Evolutionary conservation across 805 yeast species (phyloP), one percentile per base, ranked within the genome.

Genomic region (Ogataea wickerhamii): DNA sequence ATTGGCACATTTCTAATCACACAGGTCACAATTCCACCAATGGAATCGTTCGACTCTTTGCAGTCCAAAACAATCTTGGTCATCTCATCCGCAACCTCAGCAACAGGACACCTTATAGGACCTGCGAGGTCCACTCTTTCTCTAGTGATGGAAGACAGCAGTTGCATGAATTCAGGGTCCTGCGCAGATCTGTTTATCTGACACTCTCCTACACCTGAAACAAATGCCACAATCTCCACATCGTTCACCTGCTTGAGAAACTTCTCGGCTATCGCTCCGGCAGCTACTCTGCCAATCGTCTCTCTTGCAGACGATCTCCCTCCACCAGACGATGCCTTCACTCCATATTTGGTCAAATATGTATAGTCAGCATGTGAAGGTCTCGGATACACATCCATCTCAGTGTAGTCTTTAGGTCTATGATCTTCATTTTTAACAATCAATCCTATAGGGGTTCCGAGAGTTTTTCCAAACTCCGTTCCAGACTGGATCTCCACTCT

Each of bases 321-420:
- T 57, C 98, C 98, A 36, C 98, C 98, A 25, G 94, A 82, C 4
- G 95, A 78, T 4, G 97, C 94, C 67, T 93, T 93, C 51, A 80
- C 74, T 29, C 96, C 95, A 67, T 93, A 93, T 66, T 93, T 93
- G 48, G 76, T 71, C 57, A 86, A 70, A 66, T 93, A 93, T 17
- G 98, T 93, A 74, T 73, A 88, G 65, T 93, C 98, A 14, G 98
- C 98, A 64, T 93, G 98, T 21, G 96, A 86, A 19, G 98, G 98
- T 65, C 98, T 80, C 51, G 98, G 98, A 68, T 80, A 93, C 49
- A 83, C 73, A 61, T 89, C 98, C 64, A 95, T 93, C 57, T 91
- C 98, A 18, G 86, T 75, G 72, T 93, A 93, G 65, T 93, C 98
- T 49, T 87, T 79, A 10, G 98, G 98, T 59, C 98, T 78, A 62